A percentile compares a stretch with the other conserved stretches of the same genome.
These are phyloP conservation scores for Dentipellis fragilis DNA, from an alignment of 768 basidiomycete species.

Conservation along the genomic window DNA sequence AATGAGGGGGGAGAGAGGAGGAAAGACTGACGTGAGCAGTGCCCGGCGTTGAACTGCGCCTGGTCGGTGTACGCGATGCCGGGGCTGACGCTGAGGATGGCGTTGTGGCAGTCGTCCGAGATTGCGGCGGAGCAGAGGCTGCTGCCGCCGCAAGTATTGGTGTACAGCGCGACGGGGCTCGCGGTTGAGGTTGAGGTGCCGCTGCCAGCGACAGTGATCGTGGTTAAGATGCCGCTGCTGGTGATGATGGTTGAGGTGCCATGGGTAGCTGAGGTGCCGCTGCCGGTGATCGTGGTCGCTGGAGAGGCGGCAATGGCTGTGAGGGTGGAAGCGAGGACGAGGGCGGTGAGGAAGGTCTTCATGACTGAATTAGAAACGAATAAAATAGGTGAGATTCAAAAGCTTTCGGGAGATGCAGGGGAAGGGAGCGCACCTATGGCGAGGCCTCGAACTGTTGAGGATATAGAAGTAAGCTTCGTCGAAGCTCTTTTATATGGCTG, in stretches of 20 bases:
- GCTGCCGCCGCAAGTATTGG: neutral
- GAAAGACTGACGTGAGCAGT: neutral
- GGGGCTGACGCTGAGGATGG: neutral
- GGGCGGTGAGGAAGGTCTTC: neutral
- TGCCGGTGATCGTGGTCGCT: too few relatives aligned
- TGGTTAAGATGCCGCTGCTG: neutral
- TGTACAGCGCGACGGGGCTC: neutral
- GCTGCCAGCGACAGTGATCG: neutral
- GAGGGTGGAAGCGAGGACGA: neutral
- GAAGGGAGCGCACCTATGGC: too few relatives aligned
- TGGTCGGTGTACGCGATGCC: neutral
- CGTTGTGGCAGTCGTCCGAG: neutral
- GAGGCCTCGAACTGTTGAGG: too few relatives aligned
- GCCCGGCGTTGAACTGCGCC: neutral
- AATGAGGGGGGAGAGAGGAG: neutral
- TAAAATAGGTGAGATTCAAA: neutral
- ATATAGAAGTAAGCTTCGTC: too few relatives aligned
- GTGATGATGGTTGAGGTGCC: neutral
- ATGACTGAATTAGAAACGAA: neutral
- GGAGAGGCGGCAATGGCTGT: too few relatives aligned
- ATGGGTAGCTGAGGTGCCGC: too few relatives aligned
- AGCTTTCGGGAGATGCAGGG: too few relatives aligned
- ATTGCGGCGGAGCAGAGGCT: neutral
- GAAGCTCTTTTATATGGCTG: too few relatives aligned
- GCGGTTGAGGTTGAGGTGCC: neutral